These are phyloP conservation scores for Athelia sp. DNA, from an alignment of 1,284 basidiomycete species.

Conservation along the genomic window DNA sequence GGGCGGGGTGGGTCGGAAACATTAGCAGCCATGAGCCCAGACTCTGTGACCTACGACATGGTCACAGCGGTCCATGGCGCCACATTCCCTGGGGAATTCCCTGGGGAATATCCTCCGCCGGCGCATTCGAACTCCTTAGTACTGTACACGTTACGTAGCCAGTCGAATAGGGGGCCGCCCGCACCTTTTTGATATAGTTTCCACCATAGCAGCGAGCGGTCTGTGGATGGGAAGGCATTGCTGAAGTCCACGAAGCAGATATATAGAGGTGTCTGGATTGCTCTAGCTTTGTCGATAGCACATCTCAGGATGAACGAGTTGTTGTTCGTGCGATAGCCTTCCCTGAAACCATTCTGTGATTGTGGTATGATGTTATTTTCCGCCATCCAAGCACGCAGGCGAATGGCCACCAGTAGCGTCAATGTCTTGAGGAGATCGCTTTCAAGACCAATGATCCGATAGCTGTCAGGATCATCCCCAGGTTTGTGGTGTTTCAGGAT, in stretches of 20 bases:
- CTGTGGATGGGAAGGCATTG: slow-evolving; percentile 30
- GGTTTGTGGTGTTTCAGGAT: neutral
- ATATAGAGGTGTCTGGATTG: slow-evolving; percentile 13
- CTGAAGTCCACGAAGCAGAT: slow-evolving; percentile 23
- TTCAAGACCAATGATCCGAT: neutral
- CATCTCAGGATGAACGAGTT: slow-evolving; percentile 17
- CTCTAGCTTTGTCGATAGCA: slow-evolving; percentile 19
- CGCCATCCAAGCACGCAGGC: neutral
- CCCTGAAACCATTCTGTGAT: slow-evolving; percentile 23
- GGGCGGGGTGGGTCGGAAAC: too few species aligned
- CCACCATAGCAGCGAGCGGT: slow-evolving; percentile 24
- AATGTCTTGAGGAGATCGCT: neutral
- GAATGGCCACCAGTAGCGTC: neutral
- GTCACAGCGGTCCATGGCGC: too few species aligned
- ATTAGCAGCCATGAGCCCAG: too few species aligned
- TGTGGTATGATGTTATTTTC: slow-evolving; percentile 7
- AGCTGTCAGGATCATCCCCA: neutral
- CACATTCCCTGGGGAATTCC: too few species aligned
- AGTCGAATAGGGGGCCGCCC: slow-evolving; percentile 24
- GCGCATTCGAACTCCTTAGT: too few species aligned
- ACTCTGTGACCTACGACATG: too few species aligned
- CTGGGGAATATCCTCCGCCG: too few species aligned
- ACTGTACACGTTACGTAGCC: slow-evolving; percentile 24
- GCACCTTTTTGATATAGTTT: slow-evolving; percentile 18
- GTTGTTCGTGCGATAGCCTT: slow-evolving; percentile 15